These are phyloP conservation scores for Cutaneotrichosporon cutaneum DNA, from an alignment of 1,284 basidiomycete genomes.

Conservation along the genomic window DNA sequence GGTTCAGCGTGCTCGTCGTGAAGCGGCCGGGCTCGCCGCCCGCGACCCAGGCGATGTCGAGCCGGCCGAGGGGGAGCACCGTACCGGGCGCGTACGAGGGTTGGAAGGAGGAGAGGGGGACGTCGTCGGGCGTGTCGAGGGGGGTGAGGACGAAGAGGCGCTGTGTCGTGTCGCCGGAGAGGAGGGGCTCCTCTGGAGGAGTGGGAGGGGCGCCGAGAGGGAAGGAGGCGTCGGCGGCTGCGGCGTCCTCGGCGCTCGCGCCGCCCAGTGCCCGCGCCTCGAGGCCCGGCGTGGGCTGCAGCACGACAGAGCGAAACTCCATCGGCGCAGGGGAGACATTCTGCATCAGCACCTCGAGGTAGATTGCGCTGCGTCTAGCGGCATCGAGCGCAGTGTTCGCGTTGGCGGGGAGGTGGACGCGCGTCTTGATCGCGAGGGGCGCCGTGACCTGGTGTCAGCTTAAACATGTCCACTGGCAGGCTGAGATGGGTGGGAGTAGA, in stretches of 20 bases:
- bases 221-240: neutral
- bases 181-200: conserved; percentile 59
- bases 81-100: conserved; percentile 63
- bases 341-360: conserved; percentile 83
- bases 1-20: conserved; percentile 63
- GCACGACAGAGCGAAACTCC: conserved; percentile 69
- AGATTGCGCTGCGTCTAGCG: conserved; percentile 69
- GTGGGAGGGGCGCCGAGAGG: neutral
- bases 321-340: conserved; percentile 74
- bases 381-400: conserved; percentile 66
- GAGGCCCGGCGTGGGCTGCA: conserved; percentile 73
- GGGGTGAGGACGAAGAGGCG: conserved; percentile 77
- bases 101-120: conserved; percentile 57
- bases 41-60: conserved; percentile 71
- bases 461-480: neutral
- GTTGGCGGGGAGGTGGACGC: conserved; percentile 71
- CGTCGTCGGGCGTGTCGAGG: conserved; percentile 71
- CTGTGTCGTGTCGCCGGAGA: conserved; percentile 76
- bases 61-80: conserved; percentile 69
- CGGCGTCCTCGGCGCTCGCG: conserved; percentile 19
- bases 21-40: conserved; percentile 73
- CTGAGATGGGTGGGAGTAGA: neutral
- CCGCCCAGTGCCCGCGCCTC: conserved; percentile 50
- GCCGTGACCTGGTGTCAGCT: conserved; percentile 66
- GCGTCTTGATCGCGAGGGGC: conserved; percentile 83